Evolutionary conservation across 2,329 filamentous ascomycete genomes (phyloP).

Genomic region (Aspergillus sp.): DNA sequence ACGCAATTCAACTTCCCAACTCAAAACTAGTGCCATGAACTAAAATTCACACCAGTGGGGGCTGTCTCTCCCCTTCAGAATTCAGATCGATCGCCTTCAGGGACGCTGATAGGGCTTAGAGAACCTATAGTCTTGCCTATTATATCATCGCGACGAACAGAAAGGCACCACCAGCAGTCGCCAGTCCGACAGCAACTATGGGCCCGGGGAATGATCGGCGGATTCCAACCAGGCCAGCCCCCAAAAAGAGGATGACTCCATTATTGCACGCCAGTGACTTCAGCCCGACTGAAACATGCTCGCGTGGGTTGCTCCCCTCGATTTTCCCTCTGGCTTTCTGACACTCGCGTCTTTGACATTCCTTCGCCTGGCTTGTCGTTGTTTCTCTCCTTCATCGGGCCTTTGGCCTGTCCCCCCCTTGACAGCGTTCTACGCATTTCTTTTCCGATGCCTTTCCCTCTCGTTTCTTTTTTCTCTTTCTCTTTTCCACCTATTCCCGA

Average conservation of each 20-base stretch:
- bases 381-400: not conserved
- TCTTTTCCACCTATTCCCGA: not conserved
- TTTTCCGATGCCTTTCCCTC: not conserved
- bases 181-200: conserved; percentile 7
- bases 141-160: not conserved
- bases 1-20: not conserved
- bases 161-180: not conserved
- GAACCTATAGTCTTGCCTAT: not conserved
- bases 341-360: conserved; percentile 6
- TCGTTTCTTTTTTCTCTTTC: not conserved
- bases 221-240: not conserved
- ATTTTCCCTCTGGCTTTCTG: not conserved
- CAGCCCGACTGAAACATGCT: not conserved
- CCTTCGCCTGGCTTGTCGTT: conserved; percentile 1
- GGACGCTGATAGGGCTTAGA: not conserved
- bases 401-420: not conserved
- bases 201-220: conserved; percentile 3
- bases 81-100: not conserved
- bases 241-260: not conserved
- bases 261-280: not conserved
- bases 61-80: not conserved
- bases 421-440: not conserved
- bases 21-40: not conserved
- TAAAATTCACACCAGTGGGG: not conserved
- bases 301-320: not conserved